A percentile compares a stretch with the other conserved stretches of the same genome.
These are phyloP conservation scores for Penicillium chermesinum DNA, from an alignment of 495 filamentous ascomycete genomes.

Conservation along the genomic window DNA sequence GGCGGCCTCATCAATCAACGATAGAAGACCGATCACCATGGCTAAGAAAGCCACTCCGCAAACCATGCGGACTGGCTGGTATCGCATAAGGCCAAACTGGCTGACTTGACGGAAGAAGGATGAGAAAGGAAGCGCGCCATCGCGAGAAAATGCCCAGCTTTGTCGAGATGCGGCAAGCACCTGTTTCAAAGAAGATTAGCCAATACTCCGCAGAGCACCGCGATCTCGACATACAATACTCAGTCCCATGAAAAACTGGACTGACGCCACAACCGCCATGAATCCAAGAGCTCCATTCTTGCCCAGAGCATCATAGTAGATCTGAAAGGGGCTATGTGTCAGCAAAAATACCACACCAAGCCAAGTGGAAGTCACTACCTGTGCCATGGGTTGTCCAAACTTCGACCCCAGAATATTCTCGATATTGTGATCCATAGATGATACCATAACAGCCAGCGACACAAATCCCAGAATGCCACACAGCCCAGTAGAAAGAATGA, in stretches of 20 bases:
- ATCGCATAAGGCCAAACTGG: slow-evolving; percentile 42
- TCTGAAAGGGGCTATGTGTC: slow-evolving; percentile 19
- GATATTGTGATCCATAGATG: slow-evolving; percentile 36
- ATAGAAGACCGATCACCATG: slow-evolving; percentile 53
- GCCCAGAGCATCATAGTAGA: slow-evolving; percentile 44
- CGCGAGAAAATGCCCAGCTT: slow-evolving; percentile 57
- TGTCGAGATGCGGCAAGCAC: slow-evolving; percentile 54
- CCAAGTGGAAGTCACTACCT: slow-evolving; percentile 25
- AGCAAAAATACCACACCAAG: too few relatives aligned
- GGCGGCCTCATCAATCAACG: slow-evolving; percentile 53
- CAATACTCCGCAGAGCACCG: too few relatives aligned
- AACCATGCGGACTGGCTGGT: slow-evolving; percentile 57
- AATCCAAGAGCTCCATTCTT: slow-evolving; percentile 43
- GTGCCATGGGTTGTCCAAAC: slow-evolving; percentile 46
- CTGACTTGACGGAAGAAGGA: slow-evolving; percentile 55
- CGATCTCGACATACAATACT: slow-evolving; percentile 37
- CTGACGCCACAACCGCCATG: slow-evolving; percentile 37
- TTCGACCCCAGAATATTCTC: slow-evolving; percentile 24
- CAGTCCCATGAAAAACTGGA: slow-evolving; percentile 45
- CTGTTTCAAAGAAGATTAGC: slow-evolving; percentile 9
- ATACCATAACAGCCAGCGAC: slow-evolving; percentile 43
- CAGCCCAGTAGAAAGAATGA: slow-evolving; percentile 40
- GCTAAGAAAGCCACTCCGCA: slow-evolving; percentile 54
- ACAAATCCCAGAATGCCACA: slow-evolving; percentile 51
- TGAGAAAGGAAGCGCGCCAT: slow-evolving; percentile 58